Base-by-base conservation (phyloP, 2,329 filamentous ascomycete genomes). In the Ophiostoma himal-ulmi region DNA sequence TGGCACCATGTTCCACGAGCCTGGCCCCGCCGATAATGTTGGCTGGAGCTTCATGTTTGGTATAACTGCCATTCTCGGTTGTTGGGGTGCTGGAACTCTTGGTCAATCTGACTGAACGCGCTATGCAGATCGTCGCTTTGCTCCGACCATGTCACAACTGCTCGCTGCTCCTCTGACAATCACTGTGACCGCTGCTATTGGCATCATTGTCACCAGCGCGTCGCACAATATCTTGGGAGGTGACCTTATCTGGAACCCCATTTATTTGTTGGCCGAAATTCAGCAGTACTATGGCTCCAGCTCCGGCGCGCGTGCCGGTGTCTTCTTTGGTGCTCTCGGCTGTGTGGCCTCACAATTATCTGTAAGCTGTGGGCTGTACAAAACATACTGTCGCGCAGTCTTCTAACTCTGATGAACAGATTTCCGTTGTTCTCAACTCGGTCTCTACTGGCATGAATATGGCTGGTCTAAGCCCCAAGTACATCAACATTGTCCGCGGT, bases 401-500 rank as follows among this genome's bases (percentile, higher is more conserved):
- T 57, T 30, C 52, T 57, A 30, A 57, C 22, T 22, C 4, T 26
- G 44, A n/a, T 57, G 3, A 4, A 57, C 52, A 57, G 52, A 71
- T 70, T 39, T 67, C 66, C 1, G 71, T 72, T n/a, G 68, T 71
- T 11, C 76, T 84, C 1, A 86, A 86, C 73, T 80, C 80, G 0
- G 80, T 85, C 72, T 82, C 81, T 0, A 79, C 81, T 1, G 85
- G 85, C 5, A 86, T 87, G 79, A 86, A 88, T 73, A 77, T 87
- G 71, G 81, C 1, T 76, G 52, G 52, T 22, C 22, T 86, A 0
- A 82, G 82, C 70, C 84, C 85, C 0, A 79, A 78, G 52, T 86
- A 82, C 72, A 82, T 88, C 76, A 86, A 85, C 75, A 87, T 87
- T 70, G 77, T 84, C 5, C 81, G 86, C 0, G 86, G 86, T 1